Percentiles rank a stretch among this genome's conserved stretches.
Conservation (phyloP, 345 rosid genomes). For the Ceriops decandra region DNA sequence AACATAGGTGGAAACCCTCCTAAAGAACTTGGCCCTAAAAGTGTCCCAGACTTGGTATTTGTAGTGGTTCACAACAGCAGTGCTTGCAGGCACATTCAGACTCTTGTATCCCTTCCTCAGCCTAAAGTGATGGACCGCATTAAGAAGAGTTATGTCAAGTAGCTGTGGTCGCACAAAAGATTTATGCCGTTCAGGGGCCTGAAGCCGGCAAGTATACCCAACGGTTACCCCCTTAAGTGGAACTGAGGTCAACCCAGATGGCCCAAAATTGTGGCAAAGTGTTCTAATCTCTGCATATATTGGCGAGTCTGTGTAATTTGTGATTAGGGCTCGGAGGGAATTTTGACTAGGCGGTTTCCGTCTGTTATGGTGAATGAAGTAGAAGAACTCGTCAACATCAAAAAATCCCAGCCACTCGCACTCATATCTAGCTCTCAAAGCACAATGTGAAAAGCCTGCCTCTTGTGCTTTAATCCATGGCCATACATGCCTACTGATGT, state of each 20-base stretch:
- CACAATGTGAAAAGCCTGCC: constrained; percentile 95
- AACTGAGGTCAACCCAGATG: constrained; percentile 69
- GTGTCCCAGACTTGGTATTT: constrained; percentile 97
- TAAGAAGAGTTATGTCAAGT: constrained; percentile 64
- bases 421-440: constrained; percentile 65
- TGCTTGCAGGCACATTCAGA: constrained; percentile 63
- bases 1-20: constrained; percentile 94
- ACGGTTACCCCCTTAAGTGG: constrained; percentile 76
- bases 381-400: constrained; percentile 92
- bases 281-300: constrained; percentile 72
- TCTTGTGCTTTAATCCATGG: constrained; percentile 99
- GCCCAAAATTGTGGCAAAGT: constrained; percentile 85
- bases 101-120: constrained; percentile 52
- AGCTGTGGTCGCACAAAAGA: constrained; percentile 64
- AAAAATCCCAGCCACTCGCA: constrained; percentile 95
- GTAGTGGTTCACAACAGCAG: constrained; percentile 76
- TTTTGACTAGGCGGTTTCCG: constrained; percentile 44
- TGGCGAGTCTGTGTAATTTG: constrained; percentile 62
- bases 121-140: constrained; percentile 84
- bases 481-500: constrained; percentile 75
- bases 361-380: constrained; percentile 50
- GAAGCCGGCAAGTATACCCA: constrained; percentile 89
- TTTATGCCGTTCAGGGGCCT: constrained; percentile 84
- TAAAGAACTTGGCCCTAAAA: constrained; percentile 77
- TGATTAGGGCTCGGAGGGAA: constrained; percentile 52